phyloP scores from a whole-genome alignment of 2,329 filamentous ascomycete genomes.

The Aspergillus japonicus region DNA sequence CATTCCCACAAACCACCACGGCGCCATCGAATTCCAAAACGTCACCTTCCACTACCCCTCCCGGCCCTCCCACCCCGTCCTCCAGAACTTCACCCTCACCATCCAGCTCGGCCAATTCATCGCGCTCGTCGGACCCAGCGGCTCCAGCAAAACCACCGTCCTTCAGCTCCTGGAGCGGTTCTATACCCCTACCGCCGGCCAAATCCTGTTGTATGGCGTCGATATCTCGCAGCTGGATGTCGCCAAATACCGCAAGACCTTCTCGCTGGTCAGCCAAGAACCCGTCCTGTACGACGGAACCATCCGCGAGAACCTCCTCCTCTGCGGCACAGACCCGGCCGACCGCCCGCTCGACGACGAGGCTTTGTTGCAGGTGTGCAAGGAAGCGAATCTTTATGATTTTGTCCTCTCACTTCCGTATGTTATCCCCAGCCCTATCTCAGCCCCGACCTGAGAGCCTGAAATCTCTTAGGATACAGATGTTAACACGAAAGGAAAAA shows the following conservation, averaged over 20 bases:
- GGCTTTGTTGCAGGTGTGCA: background rate
- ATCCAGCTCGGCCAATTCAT: conserved; percentile 51
- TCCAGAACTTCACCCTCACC: conserved; percentile 9
- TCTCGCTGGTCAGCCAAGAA: conserved; percentile 17
- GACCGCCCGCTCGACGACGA: background rate
- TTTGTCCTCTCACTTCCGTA: background rate
- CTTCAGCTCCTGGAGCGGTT: conserved; percentile 60
- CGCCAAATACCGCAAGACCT: background rate
- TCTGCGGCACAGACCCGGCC: background rate
- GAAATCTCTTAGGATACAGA: background rate
- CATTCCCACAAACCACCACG: background rate
- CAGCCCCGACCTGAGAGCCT: background rate
- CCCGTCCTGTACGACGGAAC: conserved; percentile 27
- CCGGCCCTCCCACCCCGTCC: conserved; percentile 15
- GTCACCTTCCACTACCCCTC: conserved; percentile 36
- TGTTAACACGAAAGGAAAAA: background rate
- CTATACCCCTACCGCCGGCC: conserved; percentile 64
- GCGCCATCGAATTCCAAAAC: conserved; percentile 42
- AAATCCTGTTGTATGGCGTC: conserved; percentile 62
- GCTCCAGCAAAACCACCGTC: conserved; percentile 65
- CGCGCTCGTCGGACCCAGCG: conserved; percentile 55
- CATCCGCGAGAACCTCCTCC: conserved; percentile 35
- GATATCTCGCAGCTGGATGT: conserved; percentile 60
- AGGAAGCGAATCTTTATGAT: background rate
- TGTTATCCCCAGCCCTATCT: background rate